Conservation (phyloP, 1,284 basidiomycete species). For the Apiotrichum mycotoxinovorans region DNA sequence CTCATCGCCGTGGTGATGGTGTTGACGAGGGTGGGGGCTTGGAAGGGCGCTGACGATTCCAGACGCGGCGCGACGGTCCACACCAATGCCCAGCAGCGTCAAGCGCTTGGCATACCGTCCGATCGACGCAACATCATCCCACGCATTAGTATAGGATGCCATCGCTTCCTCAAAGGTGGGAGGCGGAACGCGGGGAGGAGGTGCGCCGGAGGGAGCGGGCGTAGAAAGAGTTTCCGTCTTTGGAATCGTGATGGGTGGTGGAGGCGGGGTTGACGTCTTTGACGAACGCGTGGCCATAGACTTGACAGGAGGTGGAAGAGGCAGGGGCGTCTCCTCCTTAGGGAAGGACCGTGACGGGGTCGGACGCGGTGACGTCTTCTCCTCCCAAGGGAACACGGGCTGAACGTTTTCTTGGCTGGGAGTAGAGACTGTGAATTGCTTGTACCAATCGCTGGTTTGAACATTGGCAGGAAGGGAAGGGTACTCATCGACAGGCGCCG, state of each 20-base stretch:
- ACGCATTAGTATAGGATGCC: slow-evolving; percentile 69
- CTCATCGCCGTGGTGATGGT: not conserved
- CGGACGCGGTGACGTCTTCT: slow-evolving; percentile 50
- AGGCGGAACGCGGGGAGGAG: slow-evolving; percentile 28
- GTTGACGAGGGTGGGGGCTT: slow-evolving; percentile 18
- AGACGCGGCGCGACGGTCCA: not conserved
- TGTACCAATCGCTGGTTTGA: slow-evolving; percentile 52
- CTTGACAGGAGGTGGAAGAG: not conserved
- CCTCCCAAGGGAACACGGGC: slow-evolving; percentile 88
- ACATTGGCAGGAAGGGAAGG: slow-evolving; percentile 43
- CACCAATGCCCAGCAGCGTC: slow-evolving; percentile 37
- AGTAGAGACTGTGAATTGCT: slow-evolving; percentile 48
- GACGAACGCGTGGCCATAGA: not conserved
- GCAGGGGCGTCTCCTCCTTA: slow-evolving; percentile 13
- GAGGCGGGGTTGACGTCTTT: not conserved
- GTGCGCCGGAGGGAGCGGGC: slow-evolving; percentile 10
- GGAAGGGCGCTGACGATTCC: slow-evolving; percentile 23
- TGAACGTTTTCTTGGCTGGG: slow-evolving; percentile 60
- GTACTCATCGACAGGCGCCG: slow-evolving; percentile 25
- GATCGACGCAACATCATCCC: slow-evolving; percentile 75
- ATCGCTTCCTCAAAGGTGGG: slow-evolving; percentile 52
- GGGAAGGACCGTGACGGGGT: not conserved
- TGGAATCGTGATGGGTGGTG: not conserved
- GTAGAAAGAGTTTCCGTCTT: not conserved
- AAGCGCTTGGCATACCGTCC: slow-evolving; percentile 67